Evolutionary conservation across 2,329 filamentous ascomycete species (phyloP), one percentile per base, ranked within the genome.

Genomic region (Monilinia fructigena): DNA sequence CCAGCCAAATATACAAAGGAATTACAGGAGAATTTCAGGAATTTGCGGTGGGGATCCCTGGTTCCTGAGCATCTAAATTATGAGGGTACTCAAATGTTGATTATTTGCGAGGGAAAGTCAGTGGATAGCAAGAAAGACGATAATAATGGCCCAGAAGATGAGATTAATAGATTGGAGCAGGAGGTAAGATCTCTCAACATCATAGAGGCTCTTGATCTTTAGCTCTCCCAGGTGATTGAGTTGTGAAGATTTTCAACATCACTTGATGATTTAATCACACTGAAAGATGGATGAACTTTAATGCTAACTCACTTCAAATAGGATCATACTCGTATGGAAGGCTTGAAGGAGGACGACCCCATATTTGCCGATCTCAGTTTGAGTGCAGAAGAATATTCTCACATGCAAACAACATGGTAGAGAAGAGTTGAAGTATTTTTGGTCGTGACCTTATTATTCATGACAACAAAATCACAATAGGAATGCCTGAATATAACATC

Each of bases 61-160:
- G 82, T 88, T 70, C 90, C 92, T 0, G 85, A 89, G 67, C 87
- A 93, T 71, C 81, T 96, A 3, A 84, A 94, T 72, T 92, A 91
- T 74, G 82, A 82, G 45, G 90, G 91, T 70, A 85, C 89, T 0
- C 91, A 96, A 74, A 83, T 96, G 64, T 79, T 97, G 12, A 82
- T 97, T 66, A 88, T 97, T 55, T 92, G 93, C 8, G 87, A 92
- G 72, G 83, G 83, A 11, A 79, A 83, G 35, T 81, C 82, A 4
- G 79, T 82, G 28, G 87, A 88, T 70, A 78, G 85, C 55, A 80
- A 88, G 72, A 80, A 85, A 69, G 75, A 81, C 7, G 80, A 81
- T 72, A 84, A 81, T 72, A 84, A 87, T 69, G 84, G 87, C 2
- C 88, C 89, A 0, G 79, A 82, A n/a, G 86, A 91, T 70, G 89